phyloP scores from a whole-genome alignment of 106 monocot species.

The Phalaenopsis aphrodite region DNA sequence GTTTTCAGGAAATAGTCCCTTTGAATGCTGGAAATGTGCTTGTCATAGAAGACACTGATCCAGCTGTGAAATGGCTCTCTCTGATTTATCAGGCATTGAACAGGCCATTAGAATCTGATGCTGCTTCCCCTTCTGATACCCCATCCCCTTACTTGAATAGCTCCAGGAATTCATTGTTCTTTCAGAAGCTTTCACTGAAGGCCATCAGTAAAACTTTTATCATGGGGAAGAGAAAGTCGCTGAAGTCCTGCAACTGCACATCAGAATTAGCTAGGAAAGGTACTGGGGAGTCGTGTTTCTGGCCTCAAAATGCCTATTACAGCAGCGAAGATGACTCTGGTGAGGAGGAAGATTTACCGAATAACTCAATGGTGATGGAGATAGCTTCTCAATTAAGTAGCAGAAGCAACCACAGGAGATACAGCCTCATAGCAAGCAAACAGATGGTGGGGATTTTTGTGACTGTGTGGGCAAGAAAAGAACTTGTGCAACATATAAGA shows the following conservation, averaged over 20 bases:
- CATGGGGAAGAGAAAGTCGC: constrained; percentile 22
- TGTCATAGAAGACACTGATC: constrained; percentile 67
- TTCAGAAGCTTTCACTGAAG: constrained; percentile 58
- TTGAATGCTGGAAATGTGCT: constrained; percentile 80
- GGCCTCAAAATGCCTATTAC: constrained; percentile 21
- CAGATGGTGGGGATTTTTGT: constrained; percentile 83
- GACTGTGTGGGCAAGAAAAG: constrained; percentile 54
- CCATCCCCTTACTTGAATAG: constrained; percentile 14
- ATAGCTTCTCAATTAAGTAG: constrained; percentile 10
- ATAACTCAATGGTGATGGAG: constrained; percentile 12
- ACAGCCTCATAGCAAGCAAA: constrained; percentile 57
- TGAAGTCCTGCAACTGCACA: constrained; percentile 77
- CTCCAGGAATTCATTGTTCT: constrained; percentile 27
- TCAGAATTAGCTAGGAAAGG: constrained; percentile 28
- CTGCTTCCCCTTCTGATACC: constrained; percentile 16
- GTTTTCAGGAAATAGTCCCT: constrained; percentile 87
- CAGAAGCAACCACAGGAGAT: constrained; percentile 24
- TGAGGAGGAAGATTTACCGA: constrained; percentile 26
- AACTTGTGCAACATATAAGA: constrained; percentile 49
- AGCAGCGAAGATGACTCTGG: constrained; percentile 26
- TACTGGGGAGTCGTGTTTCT: constrained; percentile 39
- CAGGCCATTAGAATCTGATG: constrained; percentile 4
- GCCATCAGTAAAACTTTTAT: constrained; percentile 49
- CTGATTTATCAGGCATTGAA: constrained; percentile 68
- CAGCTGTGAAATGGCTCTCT: constrained; percentile 64